Base-by-base conservation (phyloP, 75 land plant genomes). In the Selaginella moellendorffii region DNA sequence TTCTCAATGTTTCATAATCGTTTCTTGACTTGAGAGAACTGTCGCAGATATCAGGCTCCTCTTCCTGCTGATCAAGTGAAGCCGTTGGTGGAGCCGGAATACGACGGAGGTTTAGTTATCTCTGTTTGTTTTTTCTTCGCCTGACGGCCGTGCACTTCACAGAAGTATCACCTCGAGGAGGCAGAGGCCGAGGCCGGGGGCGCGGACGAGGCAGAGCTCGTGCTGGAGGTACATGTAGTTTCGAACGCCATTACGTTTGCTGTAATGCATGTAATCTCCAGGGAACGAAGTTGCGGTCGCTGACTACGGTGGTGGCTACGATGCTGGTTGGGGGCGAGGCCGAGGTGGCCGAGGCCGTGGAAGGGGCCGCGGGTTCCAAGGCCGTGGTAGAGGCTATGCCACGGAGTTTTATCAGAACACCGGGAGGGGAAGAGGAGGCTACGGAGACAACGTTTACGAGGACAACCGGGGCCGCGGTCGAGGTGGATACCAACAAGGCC, bases 41-140 rank as follows among this genome's bases (percentile, higher is more conserved):
- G 5, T 21, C n/a, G 5, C 54, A 89, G 96, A 30, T 90, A 90
- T 66, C 96, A 90, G 69, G 76, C 85, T 31, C 96, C 91, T 31
- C 56, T 90, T 26, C 85, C 91, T 18, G 76, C 77, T 9, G 96
- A 90, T 25, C 91, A 80, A 61, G 87, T 90, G 63, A 90, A 82
- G 67, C 78, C 82, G 19, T 72, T 70, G 64, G 68, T 54, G 26
- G 91, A 86, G 24, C 79, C 72, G 59, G 96, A 90, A 1, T 78
- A 83, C 63, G 95, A 80, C 31, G 87, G 82, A 80, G 88, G 93
- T 81, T n/a, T 61, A 36, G 0, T 61, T n/a, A n/a, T 26, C 27
- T 17, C 29, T 24, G 54, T 18, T 19, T 63, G 53, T 22, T 28
- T 29, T 26, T 68, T 28, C 20, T 25, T 58, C 2, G 29, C 2